phyloP scores from a whole-genome alignment of 768 basidiomycete genomes.

The Pulveroboletus ravenelii region DNA sequence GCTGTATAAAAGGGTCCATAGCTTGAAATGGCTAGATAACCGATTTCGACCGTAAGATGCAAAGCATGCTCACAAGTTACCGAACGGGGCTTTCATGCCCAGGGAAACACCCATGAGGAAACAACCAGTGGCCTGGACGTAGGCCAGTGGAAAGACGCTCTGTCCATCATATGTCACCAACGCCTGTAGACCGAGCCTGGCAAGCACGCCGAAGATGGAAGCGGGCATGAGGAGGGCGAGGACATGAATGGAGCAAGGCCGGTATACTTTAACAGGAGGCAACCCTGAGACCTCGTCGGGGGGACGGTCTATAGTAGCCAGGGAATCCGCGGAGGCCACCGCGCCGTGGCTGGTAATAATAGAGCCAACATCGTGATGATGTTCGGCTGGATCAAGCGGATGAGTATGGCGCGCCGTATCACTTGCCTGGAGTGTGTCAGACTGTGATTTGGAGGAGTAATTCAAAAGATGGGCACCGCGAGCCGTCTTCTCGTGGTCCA shows the following conservation, averaged over 20 bases:
- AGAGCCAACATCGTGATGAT: slow-evolving; percentile 29
- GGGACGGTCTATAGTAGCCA: slow-evolving; percentile 40
- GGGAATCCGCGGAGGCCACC: slow-evolving; percentile 33
- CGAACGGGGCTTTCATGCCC: slow-evolving; percentile 66
- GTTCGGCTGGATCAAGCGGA: slow-evolving; percentile 1
- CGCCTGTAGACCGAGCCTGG: slow-evolving; percentile 73
- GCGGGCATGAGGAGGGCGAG: slow-evolving; percentile 72
- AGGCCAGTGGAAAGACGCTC: slow-evolving; percentile 77
- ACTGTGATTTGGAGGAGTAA: background rate
- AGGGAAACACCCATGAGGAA: slow-evolving; percentile 84
- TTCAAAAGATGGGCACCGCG: background rate
- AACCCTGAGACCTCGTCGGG: slow-evolving; percentile 31
- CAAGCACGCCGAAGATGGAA: slow-evolving; percentile 82
- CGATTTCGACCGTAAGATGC: slow-evolving; percentile 2
- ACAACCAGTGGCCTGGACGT: slow-evolving; percentile 85
- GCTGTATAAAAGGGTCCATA: slow-evolving; percentile 88
- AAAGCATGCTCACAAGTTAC: slow-evolving; percentile 56
- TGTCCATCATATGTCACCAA: slow-evolving; percentile 69
- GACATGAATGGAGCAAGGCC: slow-evolving; percentile 58
- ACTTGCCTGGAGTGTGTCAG: background rate
- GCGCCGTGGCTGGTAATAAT: slow-evolving; percentile 33
- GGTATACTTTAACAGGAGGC: slow-evolving; percentile 36
- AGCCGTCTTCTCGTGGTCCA: background rate
- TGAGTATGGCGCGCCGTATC: slow-evolving; percentile 1
- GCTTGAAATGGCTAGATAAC: slow-evolving; percentile 36